A percentile compares a stretch with the other conserved stretches of the same genome.
Conservation (phyloP, 106 monocot species). For the Chionographis japonica region DNA sequence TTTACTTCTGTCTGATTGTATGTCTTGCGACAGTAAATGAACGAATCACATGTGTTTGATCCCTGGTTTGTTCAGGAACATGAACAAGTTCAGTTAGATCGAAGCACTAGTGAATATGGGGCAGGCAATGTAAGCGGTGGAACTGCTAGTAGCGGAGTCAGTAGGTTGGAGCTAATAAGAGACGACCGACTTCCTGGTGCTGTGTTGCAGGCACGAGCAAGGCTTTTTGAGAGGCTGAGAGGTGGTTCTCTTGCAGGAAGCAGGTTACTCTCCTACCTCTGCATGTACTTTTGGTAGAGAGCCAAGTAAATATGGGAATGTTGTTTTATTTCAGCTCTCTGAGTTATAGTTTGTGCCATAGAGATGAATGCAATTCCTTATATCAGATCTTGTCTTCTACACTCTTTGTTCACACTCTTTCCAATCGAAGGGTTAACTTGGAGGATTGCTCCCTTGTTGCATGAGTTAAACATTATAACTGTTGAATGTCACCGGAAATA, state of each 20-base stretch:
- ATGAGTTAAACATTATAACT: no score
- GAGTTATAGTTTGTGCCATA: background rate
- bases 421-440: no score
- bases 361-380: no score
- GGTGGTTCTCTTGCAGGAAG: slow-evolving; percentile 28
- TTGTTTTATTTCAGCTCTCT: background rate
- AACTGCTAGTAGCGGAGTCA: background rate
- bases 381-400: no score
- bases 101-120: slow-evolving; percentile 12
- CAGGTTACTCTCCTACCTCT: slow-evolving; percentile 19
- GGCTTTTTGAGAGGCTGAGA: slow-evolving; percentile 54
- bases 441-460: no score
- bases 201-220: slow-evolving; percentile 47
- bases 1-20: no score
- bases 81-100: slow-evolving; percentile 5
- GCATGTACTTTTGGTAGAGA: background rate
- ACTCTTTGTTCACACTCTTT: no score
- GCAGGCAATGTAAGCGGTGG: slow-evolving; percentile 7
- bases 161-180: slow-evolving; percentile 13
- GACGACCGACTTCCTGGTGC: slow-evolving; percentile 40
- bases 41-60: no score
- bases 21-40: no score
- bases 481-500: no score
- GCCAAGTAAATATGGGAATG: no score
- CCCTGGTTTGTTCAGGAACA: slow-evolving; percentile 20